These are phyloP conservation scores for Hylodesmum podocarpum DNA, from an alignment of 306 rosid genomes.

Conservation along the genomic window DNA sequence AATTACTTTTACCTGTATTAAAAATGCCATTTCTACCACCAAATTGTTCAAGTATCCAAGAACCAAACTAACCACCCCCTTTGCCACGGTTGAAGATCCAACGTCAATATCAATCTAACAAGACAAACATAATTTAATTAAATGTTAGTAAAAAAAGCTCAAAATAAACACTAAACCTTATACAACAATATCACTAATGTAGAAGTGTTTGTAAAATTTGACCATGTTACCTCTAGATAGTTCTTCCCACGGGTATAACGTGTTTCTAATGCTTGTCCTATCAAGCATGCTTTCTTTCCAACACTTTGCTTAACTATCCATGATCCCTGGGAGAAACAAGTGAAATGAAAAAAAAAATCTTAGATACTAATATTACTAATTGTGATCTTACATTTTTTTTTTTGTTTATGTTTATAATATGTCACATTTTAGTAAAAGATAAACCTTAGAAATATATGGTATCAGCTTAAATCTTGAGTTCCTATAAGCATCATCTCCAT, in stretches of 20 bases:
- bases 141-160: conserved; percentile 5
- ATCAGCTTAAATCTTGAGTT: conserved; percentile 90
- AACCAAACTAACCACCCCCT: conserved; percentile 82
- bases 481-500: conserved; percentile 85
- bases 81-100: conserved; percentile 86
- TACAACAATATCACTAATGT: neutral
- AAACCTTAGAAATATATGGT: conserved; percentile 58
- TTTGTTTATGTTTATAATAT: neutral
- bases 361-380: conserved; percentile 17
- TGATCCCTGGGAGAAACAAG: conserved; percentile 64
- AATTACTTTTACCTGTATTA: conserved; percentile 64
- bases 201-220: neutral
- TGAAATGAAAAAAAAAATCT: neutral
- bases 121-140: conserved; percentile 14
- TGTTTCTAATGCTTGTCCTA: conserved; percentile 73
- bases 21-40: conserved; percentile 91
- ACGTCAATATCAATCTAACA: conserved; percentile 61
- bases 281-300: conserved; percentile 86
- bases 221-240: conserved; percentile 69
- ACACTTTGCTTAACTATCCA: conserved; percentile 98
- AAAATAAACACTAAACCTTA: neutral
- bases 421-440: neutral
- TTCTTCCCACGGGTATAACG: conserved; percentile 70
- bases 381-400: neutral
- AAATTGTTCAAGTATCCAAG: conserved; percentile 89